Base-by-base conservation (phyloP, 768 basidiomycete species). In the Obba rivulosa region DNA sequence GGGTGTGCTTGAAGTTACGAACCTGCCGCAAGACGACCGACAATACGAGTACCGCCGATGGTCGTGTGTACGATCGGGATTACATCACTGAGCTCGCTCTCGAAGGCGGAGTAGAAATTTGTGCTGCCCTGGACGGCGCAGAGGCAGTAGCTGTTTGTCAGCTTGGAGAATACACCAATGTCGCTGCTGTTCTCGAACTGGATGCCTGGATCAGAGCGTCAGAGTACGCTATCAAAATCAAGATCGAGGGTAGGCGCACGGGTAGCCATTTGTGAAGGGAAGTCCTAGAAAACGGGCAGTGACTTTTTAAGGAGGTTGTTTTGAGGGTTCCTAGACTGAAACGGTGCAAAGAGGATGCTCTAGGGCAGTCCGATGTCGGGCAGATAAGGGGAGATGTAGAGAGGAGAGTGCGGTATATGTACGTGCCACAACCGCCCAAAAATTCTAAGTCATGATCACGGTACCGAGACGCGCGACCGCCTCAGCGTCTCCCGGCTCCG, bases 101-200 rank as follows among this genome's bases (percentile, higher is more conserved):
- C 94, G 66, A 98, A 98, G 14, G 92, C 87, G 21, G 93, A 96
- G 77, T 94, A 95, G 62, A 99, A 99, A 72, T 98, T 98, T 55
- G 92, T 85, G 69, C 92, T 88, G 67, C 94, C 88, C 66, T 92
- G 87, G 63, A 97, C 80, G 54, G 93, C 92, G 60, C 80, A 81
- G 41, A 99, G 83, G 71, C 95, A 97, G 79, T 96, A 99, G 63
- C 85, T 89, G 77, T 99, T 98, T 62, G 95, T 97, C 62, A 98
- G 79, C 71, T 96, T 96, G 61, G 92, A 76, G 71, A 98, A 99
- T 38, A 99, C 95, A 60, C 95, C 95, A 60, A 99, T 80, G 62
- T 98, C 93, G 70, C 84, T 86, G 72, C 80, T 87, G 72, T 93
- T 94, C 74, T 94, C 91, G 64, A 92, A 94, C 73, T 92, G 89